A percentile compares a stretch with the other conserved stretches of the same genome.
These are phyloP conservation scores for Pseudocercospora musae DNA, from an alignment of 2,329 filamentous ascomycete species.

Conservation along the genomic window DNA sequence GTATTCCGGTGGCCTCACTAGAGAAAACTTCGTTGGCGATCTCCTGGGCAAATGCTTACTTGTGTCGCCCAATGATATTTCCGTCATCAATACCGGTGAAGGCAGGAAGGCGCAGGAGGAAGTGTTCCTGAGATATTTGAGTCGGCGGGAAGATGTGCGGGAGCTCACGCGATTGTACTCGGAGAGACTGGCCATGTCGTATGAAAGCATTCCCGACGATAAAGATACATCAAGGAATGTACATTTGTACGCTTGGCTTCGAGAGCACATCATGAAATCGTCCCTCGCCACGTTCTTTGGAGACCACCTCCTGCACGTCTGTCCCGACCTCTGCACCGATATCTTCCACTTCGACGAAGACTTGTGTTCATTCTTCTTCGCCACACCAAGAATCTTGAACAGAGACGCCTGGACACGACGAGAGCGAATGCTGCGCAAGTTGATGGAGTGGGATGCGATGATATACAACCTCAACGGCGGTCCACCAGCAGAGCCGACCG, in stretches of 20 bases:
- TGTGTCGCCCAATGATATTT: not conserved
- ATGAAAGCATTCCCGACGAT: not conserved
- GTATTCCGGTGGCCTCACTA: conserved; percentile 15
- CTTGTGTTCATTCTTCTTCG: conserved; percentile 33
- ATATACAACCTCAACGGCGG: conserved; percentile 27
- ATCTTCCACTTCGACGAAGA: conserved; percentile 32
- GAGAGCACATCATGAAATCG: conserved; percentile 32
- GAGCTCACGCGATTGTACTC: conserved; percentile 31
- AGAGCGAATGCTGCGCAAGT: conserved; percentile 24
- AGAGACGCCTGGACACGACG: conserved; percentile 22
- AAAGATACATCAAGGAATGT: not conserved
- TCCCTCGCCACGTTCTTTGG: conserved; percentile 32
- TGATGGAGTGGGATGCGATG: conserved; percentile 27
- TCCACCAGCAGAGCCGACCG: conserved; percentile 13
- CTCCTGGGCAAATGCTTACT: conserved; percentile 18
- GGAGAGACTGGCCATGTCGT: conserved; percentile 17
- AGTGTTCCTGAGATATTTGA: conserved; percentile 24
- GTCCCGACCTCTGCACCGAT: conserved; percentile 29
- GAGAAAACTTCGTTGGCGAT: conserved; percentile 30
- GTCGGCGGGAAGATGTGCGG: conserved; percentile 29
- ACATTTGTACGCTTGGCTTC: conserved; percentile 32
- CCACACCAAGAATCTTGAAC: conserved; percentile 27
- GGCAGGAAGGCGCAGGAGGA: conserved; percentile 25
- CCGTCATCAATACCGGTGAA: conserved; percentile 20
- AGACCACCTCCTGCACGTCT: conserved; percentile 29